Percentiles rank a stretch among this genome's conserved stretches.
These are phyloP conservation scores for Pittosporum tobira DNA, from an alignment of 129 eudicot genomes.

Conservation along the genomic window DNA sequence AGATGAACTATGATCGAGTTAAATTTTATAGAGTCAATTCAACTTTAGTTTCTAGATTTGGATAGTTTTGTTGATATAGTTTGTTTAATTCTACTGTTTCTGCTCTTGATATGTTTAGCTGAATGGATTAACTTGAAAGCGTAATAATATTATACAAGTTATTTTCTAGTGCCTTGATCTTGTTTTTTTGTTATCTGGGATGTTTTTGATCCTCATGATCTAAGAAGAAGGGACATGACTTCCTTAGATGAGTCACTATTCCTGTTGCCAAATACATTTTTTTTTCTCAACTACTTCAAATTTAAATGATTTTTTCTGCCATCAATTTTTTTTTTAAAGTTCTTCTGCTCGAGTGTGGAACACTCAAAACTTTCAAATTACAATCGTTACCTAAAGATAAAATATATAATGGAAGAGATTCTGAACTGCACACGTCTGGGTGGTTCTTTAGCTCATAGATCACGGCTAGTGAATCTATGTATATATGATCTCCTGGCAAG, in stretches of 20 bases:
- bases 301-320: not conserved
- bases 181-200: too few relatives aligned
- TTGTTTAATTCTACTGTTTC: not conserved
- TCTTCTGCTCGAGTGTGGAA: too few relatives aligned
- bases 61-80: not conserved
- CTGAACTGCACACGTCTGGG: too few relatives aligned
- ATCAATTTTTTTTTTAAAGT: too few relatives aligned
- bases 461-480: too few relatives aligned
- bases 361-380: not conserved
- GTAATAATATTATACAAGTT: not conserved
- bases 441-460: too few relatives aligned
- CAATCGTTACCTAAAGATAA: not conserved
- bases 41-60: not conserved
- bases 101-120: not conserved
- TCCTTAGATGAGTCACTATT: not conserved
- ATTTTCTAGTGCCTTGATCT: not conserved
- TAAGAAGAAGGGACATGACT: not conserved
- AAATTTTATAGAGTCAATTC: too few relatives aligned
- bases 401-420: too few relatives aligned
- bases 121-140: not conserved
- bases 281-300: not conserved
- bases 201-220: not conserved
- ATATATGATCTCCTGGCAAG: too few relatives aligned
- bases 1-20: not conserved
- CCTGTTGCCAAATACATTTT: not conserved